phyloP scores from a whole-genome alignment of 257 asterid species.

The Lycium ferocissimum region DNA sequence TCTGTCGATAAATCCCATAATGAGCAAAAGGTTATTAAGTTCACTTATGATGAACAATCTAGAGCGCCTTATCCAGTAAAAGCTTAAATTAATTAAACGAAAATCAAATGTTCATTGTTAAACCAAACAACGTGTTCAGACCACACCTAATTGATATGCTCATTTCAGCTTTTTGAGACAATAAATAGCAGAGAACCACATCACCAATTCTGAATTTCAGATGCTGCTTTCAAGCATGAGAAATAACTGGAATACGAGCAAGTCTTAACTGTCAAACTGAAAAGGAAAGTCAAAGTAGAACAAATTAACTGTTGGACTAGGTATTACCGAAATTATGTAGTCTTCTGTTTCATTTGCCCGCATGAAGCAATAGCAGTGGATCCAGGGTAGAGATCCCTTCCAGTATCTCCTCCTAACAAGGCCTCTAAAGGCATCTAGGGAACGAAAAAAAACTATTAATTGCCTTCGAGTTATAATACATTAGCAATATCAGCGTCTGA shows the following conservation, averaged over 20 bases:
- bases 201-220: slow-evolving; percentile 11
- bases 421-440: slow-evolving; percentile 74
- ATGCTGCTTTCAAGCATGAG: neutral
- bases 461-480: slow-evolving; percentile 2
- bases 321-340: slow-evolving; percentile 59
- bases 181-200: neutral
- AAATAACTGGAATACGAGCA: neutral
- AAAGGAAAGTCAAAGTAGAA: neutral
- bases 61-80: neutral
- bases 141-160: neutral
- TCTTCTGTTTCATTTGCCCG: slow-evolving; percentile 73
- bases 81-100: neutral
- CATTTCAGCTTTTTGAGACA: neutral
- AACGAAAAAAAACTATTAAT: slow-evolving; percentile 31
- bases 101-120: neutral
- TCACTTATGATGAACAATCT: neutral
- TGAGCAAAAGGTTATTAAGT: neutral
- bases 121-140: neutral
- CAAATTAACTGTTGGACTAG: slow-evolving; percentile 26
- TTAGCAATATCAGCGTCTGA: neutral
- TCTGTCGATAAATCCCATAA: neutral
- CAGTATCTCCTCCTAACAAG: slow-evolving; percentile 64
- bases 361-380: slow-evolving; percentile 95
- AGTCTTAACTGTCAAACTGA: neutral
- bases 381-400: slow-evolving; percentile 87